Conservation (phyloP, 2,329 filamentous ascomycete genomes). For the Podosphaera fusca region DNA sequence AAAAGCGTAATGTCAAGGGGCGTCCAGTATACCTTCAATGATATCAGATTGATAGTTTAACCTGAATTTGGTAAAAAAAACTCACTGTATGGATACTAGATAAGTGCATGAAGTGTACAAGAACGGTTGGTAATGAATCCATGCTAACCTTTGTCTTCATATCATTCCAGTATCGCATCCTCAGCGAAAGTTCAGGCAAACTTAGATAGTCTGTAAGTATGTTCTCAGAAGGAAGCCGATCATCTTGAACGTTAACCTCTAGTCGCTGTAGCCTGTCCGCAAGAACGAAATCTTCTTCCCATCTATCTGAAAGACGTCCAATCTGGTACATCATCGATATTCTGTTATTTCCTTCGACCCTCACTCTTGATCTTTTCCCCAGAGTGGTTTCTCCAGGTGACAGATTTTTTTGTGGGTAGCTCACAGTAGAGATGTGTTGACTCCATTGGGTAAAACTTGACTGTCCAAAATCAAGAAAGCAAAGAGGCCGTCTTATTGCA, state of each 20-base stretch:
- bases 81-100: not conserved
- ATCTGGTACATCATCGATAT: not conserved
- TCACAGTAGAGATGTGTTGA: not conserved
- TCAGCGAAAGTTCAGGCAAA: not conserved
- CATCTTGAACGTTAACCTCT: not conserved
- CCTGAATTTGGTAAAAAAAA: not conserved
- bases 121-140: not conserved
- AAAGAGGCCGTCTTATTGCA: not conserved
- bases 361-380: not conserved
- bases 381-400: not conserved
- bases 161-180: not conserved
- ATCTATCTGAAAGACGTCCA: not conserved
- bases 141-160: not conserved
- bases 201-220: not conserved
- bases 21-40: not conserved
- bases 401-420: not conserved
- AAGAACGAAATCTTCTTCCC: not conserved
- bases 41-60: not conserved
- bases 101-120: not conserved
- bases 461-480: not conserved
- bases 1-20: not conserved
- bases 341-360: not conserved
- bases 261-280: not conserved
- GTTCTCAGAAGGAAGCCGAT: not conserved
- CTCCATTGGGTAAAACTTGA: not conserved